Evolutionary conservation across 78 protist genomes (phyloP), one percentile per base, ranked within the genome.

Genomic region (Polysphondylium violaceum): DNA sequence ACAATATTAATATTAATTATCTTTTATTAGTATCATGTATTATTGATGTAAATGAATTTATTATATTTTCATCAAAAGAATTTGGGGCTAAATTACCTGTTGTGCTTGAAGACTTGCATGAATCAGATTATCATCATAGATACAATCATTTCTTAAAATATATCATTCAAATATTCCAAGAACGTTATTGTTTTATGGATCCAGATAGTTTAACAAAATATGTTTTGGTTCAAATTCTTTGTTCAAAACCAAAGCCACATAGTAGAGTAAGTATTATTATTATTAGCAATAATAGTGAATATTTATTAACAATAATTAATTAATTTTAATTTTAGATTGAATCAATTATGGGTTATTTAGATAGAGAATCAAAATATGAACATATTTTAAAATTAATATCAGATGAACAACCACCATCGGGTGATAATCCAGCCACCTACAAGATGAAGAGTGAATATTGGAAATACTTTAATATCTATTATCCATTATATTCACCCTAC

Each of bases 381-480:
- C 35, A 53, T 29, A 67, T 59, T 11, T 27, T 83, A 40, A 31
- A 19, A 36, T 61, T 58, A 11, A 43, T 83, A 3, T 63, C 91
- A 11, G 50, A 36, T 33, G 79, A 83, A 40, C 69, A 56, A 9
- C 72, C 16, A 21, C 38, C 77, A 0, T 11, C 76, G 25, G 71
- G 50, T 3, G 91, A 83, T n/a, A 44, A 55, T 25, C 91, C 91
- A n/a, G 68, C 78, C 23, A 27, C 44, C 44, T 83, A 38, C 31
- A 83, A 69, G 43, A 53, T 83, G 64, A 83, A 83, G 38, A 43
- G 61, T 41, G 74, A 83, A 67, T 83, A 31, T 59, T 83, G 91
- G 91, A 51, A 59, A 33, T 25, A 58, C 14, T 69, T 69, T 47
- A 83, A 83, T 59, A 55, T 44, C 4, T 83, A 83, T 67, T 81